Evolutionary conservation across 208 protist species (phyloP), one percentile per base, ranked within the genome.

Genomic region (Angomonas deanei): DNA sequence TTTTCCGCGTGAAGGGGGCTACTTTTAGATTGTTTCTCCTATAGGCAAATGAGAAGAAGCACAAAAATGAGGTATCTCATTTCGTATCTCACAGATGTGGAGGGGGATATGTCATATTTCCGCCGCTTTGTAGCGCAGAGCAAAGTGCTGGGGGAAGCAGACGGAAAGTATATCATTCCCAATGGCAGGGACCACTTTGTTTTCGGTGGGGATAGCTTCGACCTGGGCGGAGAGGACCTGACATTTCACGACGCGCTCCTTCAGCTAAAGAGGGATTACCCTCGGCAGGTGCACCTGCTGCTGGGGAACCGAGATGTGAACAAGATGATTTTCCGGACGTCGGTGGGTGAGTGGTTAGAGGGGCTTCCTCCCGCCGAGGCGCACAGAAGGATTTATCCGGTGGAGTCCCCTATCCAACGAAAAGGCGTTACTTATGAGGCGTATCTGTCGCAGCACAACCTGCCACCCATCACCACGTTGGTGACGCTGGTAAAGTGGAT

Each of bases 301-400:
- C 65, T 88, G 48, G 85, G 85, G 23, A 92, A 92, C 66, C 74
- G 85, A 31, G 85, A 92, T 62, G 63, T 88, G 50, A 92, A 92
- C 68, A 92, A 92, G 61, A 74, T 88, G 73, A 66, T 77, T 17
- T 68, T 87, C 54, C 48, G 48, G 24, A 30, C 15, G 13, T 23
- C 48, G 13, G 2, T 30, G 11, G 15, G 19, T 3, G 24, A 1
- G 24, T 4, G 21, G 8, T 55, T 64, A 26, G 60, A 64, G 30
- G 1, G 3, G 15, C 15, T 66, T 10, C 21, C 49, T 1, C 61
- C 61, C 3, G 49, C 28, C 15, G 23, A 66, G 27, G 61, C 61
- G 1, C 61, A 66, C 34, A 13, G 3, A 1, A 21, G 38, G 13
- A 50, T 66, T 31, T 49, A 57, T 19, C 33, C 61, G 17, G 47